Evolutionary conservation across 2,329 filamentous ascomycete species (phyloP).

Genomic region (Ilyonectria destructans): DNA sequence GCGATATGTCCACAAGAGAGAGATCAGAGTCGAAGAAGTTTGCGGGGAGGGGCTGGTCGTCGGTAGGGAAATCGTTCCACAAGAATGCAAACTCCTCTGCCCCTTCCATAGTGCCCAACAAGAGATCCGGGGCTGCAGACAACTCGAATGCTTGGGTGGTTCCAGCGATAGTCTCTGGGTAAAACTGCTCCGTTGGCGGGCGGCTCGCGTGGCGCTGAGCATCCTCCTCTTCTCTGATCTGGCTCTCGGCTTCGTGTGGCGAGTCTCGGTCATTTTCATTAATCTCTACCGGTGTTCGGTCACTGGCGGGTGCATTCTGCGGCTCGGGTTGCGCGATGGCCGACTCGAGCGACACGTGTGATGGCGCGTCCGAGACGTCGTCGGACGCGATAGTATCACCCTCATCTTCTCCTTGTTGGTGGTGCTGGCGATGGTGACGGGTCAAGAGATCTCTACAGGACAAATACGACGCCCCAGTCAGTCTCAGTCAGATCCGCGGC

Average conservation of each 20-base stretch:
- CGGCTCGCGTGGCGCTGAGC: no score
- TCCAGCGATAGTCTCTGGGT: neutral
- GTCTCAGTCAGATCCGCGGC: neutral
- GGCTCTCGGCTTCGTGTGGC: neutral
- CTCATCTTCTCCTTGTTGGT: neutral
- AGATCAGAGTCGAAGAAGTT: constrained; percentile 24
- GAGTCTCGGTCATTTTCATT: neutral
- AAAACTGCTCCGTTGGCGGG: neutral
- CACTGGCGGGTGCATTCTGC: neutral
- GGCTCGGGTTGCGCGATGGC: neutral
- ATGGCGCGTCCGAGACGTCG: neutral
- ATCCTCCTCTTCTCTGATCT: neutral
- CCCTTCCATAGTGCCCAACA: neutral
- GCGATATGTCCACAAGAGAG: constrained; percentile 22
- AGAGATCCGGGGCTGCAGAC: constrained; percentile 3
- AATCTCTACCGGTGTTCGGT: neutral
- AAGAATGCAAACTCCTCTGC: constrained; percentile 22
- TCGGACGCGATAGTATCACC: neutral
- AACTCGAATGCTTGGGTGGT: neutral
- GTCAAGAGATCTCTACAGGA: constrained; percentile 18
- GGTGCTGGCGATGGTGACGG: constrained; percentile 18
- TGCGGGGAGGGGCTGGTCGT: constrained; percentile 13
- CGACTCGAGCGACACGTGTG: neutral
- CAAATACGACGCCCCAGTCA: neutral
- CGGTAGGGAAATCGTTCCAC: constrained; percentile 20